phyloP scores from a whole-genome alignment of 2,329 filamentous ascomycete genomes.

The Diaporthe nobilis region DNA sequence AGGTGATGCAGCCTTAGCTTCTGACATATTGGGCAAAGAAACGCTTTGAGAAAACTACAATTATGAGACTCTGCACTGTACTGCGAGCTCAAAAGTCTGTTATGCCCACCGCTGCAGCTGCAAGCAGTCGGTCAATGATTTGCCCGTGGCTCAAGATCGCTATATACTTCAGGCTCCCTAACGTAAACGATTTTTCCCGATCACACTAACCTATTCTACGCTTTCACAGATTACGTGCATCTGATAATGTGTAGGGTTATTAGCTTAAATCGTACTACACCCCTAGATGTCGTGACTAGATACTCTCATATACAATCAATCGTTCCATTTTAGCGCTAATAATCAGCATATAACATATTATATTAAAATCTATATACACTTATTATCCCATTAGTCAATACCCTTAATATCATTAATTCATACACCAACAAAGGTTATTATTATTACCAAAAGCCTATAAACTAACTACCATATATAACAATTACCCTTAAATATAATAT shows the following conservation, averaged over 20 bases:
- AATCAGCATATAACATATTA: too few relatives aligned
- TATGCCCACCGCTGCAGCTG: neutral
- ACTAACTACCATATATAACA: too few relatives aligned
- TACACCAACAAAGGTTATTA: too few relatives aligned
- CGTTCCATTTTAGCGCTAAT: too few relatives aligned
- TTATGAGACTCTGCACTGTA: neutral
- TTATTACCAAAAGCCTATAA: too few relatives aligned
- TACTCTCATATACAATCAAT: too few relatives aligned
- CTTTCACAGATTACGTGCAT: neutral
- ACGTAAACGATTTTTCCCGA: slow-evolving; percentile 7
- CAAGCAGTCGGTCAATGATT: neutral
- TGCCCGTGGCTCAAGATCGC: neutral
- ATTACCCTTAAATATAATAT: too few relatives aligned
- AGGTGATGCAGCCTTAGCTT: neutral
- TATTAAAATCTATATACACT: too few relatives aligned
- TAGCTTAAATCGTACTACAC: neutral
- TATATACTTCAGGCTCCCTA: neutral
- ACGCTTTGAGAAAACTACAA: neutral
- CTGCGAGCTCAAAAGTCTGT: neutral
- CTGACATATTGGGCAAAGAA: neutral
- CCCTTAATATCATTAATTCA: too few relatives aligned
- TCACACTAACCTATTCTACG: neutral
- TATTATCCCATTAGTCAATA: too few relatives aligned
- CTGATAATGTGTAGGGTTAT: neutral
- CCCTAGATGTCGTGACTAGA: neutral